Percentiles rank a stretch among this genome's conserved stretches.
These are phyloP conservation scores for Cercospora janseana DNA, from an alignment of 2,329 filamentous ascomycete genomes.

Conservation along the genomic window DNA sequence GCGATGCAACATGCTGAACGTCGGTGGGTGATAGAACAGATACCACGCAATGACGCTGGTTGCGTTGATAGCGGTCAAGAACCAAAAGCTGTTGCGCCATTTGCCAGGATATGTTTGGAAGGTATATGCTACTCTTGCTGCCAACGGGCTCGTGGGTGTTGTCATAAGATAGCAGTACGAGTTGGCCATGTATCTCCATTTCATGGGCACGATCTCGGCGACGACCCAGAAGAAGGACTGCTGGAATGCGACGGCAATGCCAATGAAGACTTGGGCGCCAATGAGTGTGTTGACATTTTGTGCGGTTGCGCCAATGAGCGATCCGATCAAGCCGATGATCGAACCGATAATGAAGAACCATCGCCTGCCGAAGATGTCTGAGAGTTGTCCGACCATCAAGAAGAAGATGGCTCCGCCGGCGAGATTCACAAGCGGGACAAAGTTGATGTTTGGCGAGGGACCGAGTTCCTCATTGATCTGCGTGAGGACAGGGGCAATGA, in stretches of 20 bases:
- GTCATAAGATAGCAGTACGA: constrained; percentile 31
- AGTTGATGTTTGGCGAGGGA: constrained; percentile 41
- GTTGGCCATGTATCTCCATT: constrained; percentile 30
- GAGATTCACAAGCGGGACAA: constrained; percentile 40
- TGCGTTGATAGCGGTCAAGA: constrained; percentile 38
- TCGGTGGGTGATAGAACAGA: constrained; percentile 40
- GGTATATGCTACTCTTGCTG: constrained; percentile 27
- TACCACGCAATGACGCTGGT: constrained; percentile 28
- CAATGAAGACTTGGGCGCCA: constrained; percentile 37
- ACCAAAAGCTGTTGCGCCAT: constrained; percentile 32
- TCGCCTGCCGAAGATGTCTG: constrained; percentile 42
- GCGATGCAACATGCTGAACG: constrained; percentile 33
- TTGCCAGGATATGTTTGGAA: constrained; percentile 27
- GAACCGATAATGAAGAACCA: constrained; percentile 40
- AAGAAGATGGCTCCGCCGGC: constrained; percentile 40
- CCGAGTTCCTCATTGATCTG: constrained; percentile 42
- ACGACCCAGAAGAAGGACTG: constrained; percentile 42
- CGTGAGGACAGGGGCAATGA: constrained; percentile 29
- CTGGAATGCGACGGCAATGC: constrained; percentile 41
- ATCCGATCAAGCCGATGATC: constrained; percentile 37
- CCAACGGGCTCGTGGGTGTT: constrained; percentile 28
- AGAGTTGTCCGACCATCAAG: constrained; percentile 39
- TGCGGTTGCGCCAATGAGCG: constrained; percentile 38
- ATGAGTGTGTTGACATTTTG: constrained; percentile 32
- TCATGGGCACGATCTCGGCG: constrained; percentile 41